Base-by-base conservation (phyloP, 169 alveolate genomes). In the Sarcocystis neurona region DNA sequence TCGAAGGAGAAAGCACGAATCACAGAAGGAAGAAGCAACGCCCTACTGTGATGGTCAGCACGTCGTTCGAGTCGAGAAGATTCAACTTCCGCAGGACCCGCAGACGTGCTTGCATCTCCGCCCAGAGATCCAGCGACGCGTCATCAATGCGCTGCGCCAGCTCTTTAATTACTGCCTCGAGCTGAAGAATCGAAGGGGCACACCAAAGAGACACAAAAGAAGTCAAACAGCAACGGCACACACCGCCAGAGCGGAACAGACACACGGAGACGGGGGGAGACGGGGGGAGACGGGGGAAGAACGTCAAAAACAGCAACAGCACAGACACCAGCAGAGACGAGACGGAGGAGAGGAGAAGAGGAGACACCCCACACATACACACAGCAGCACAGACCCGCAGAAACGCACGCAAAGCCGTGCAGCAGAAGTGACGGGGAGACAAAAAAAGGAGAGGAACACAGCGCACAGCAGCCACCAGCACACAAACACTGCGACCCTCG, bases 101-200 rank as follows among this genome's bases (percentile, higher is more conserved):
- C 18, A 60, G 74, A 1, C 89, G 66, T 2, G 89, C 63, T 4
- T 30, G 84, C 82, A 84, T n/a, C 70, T 84, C 89, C 18, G 89
- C 74, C 3, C 68, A 84, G 34, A 84, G 41, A 10, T 84, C 89
- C 39, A 84, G 41, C 0, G 89, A 84, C 10, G 56, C 66, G 1
- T 75, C 89, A 46, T 39, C n/a, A 70, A 84, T 37, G 34, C 32
- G 48, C 37, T 66, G 56, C 79, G 75, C 10, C 23, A 66, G 27
- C 39, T 41, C 47, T 32, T 12, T 72, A 2, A 20, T 46, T 27
- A 66, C 84, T 20, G 30, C 53, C 37, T 8, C 30, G n/a, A 63
- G 56, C 84, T 66, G 60, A 5, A 1, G 0, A 8, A 1, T 27
- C 20, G 63, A 32, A 23, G 0, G 27, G 46, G 10, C 6, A 48